Evolutionary conservation across 2,329 filamentous ascomycete genomes (phyloP).

Genomic region (Microsporum audouinii): DNA sequence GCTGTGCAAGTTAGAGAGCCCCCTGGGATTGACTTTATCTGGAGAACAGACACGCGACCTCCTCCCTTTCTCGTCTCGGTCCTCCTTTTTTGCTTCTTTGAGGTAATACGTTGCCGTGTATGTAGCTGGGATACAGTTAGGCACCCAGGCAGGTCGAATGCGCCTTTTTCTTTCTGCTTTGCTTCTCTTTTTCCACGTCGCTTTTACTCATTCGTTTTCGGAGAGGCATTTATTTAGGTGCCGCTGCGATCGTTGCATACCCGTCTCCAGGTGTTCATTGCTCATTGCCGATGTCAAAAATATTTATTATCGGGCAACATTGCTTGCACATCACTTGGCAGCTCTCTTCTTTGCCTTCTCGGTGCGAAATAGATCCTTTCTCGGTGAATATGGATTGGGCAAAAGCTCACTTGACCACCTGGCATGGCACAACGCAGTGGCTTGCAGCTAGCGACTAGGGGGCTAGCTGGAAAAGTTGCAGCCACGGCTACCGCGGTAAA

Average conservation of each 20-base stretch:
- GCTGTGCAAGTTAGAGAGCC: neutral
- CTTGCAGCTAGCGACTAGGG: neutral
- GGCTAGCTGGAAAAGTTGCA: neutral
- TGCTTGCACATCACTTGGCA: neutral
- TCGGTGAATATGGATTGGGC: neutral
- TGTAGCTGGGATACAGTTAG: neutral
- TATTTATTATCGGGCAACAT: neutral
- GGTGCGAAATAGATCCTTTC: no score
- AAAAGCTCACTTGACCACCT: conserved; percentile 2
- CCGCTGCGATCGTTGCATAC: neutral
- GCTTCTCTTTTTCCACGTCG: neutral
- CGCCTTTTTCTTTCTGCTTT: neutral
- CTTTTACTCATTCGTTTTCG: neutral
- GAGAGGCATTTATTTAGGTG: neutral
- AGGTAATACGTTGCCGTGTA: neutral
- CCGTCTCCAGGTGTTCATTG: neutral
- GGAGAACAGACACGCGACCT: conserved; percentile 1
- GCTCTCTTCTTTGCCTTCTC: neutral
- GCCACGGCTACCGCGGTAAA: conserved; percentile 2
- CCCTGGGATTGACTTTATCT: neutral
- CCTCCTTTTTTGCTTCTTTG: neutral
- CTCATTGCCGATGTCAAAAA: neutral
- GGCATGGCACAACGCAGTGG: neutral
- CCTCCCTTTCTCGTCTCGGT: neutral
- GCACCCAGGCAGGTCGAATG: neutral